A percentile compares a stretch with the other conserved stretches of the same genome.
phyloP scores from a whole-genome alignment of 2,329 filamentous ascomycete genomes.

The Paracorniculantispora psalliotae region DNA sequence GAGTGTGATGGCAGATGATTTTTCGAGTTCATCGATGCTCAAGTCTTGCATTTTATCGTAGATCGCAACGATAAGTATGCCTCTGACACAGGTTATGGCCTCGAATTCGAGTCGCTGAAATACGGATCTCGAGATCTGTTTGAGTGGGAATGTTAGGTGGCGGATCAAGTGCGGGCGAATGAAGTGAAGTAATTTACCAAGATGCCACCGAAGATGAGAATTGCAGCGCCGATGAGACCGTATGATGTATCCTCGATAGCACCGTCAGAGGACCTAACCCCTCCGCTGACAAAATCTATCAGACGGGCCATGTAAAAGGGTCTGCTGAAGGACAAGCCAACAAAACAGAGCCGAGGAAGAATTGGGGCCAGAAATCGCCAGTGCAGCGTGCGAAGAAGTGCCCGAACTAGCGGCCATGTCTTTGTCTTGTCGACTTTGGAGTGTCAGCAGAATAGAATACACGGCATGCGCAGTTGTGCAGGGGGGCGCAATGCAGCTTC shows the following conservation, averaged over 20 bases:
- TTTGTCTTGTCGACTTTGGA: not conserved
- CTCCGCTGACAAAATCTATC: not conserved
- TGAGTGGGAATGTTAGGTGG: not conserved
- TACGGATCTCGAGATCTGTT: not conserved
- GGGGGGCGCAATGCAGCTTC: no score
- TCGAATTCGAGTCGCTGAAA: not conserved
- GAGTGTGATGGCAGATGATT: not conserved
- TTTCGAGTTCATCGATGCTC: not conserved
- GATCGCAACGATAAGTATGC: not conserved
- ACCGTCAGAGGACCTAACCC: not conserved
- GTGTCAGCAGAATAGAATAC: not conserved
- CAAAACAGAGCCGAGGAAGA: not conserved
- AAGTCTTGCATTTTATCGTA: not conserved
- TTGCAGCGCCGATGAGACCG: not conserved
- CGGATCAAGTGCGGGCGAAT: not conserved
- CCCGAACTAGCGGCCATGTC: not conserved
- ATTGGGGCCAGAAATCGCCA: not conserved
- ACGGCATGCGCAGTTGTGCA: no score
- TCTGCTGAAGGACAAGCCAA: not conserved
- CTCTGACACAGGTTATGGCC: not conserved
- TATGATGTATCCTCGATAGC: no score
- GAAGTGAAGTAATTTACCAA: not conserved
- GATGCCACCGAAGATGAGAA: not conserved
- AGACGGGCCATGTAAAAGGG: not conserved
- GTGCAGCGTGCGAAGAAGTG: not conserved